A percentile compares a stretch with the other conserved stretches of the same genome.
Evolutionary conservation across 129 eudicot genomes (phyloP).

Genomic region (Silybum marianum): DNA sequence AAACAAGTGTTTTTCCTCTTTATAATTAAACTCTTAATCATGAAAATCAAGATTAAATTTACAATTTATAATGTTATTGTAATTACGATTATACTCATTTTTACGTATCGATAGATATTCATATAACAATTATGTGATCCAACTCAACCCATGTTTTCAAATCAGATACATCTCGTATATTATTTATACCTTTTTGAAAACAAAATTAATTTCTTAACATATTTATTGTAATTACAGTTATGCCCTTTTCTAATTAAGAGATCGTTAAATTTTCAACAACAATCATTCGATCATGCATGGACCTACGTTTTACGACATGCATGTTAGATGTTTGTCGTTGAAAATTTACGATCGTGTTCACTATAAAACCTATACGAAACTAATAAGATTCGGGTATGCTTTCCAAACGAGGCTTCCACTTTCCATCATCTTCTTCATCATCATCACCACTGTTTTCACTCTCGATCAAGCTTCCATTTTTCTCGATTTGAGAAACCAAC

Average conservation of each 20-base stretch:
- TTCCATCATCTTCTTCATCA: conserved; percentile 11
- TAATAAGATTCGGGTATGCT: conserved; percentile 60
- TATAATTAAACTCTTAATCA: neutral
- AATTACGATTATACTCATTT: neutral
- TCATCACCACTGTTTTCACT: neutral
- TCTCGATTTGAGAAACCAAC: conserved; percentile 32
- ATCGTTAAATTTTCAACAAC: conserved; percentile 2
- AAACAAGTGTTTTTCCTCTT: too few species aligned
- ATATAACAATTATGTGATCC: neutral
- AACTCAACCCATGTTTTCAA: neutral
- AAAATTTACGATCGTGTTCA: neutral
- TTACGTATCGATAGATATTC: too few species aligned
- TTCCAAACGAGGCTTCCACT: conserved; percentile 50
- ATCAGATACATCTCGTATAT: neutral
- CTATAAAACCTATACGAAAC: conserved; percentile 6
- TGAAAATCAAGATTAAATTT: neutral
- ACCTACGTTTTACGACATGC: neutral
- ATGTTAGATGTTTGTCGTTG: neutral
- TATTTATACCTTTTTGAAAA: neutral
- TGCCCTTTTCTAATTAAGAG: neutral
- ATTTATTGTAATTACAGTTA: neutral
- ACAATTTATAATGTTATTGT: neutral
- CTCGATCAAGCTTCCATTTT: conserved; percentile 15
- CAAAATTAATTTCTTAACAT: neutral
- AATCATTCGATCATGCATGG: neutral